These are phyloP conservation scores for Avicennia marina DNA, from an alignment of 257 asterid genomes.

Conservation along the genomic window DNA sequence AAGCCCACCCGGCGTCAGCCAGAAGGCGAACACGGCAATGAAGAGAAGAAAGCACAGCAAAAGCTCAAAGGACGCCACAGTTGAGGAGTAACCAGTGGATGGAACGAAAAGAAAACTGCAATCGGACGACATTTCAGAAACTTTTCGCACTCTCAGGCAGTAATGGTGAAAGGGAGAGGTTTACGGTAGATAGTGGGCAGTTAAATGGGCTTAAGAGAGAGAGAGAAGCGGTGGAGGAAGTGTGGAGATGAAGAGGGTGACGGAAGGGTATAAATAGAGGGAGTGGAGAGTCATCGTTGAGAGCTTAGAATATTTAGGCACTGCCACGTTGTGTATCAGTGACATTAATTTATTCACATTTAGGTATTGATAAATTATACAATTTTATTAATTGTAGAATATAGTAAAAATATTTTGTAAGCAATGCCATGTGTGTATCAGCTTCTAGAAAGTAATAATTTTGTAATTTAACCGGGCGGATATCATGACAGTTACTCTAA, in stretches of 20 bases:
- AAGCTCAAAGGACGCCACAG: conserved; percentile 26
- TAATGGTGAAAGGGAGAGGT: background rate
- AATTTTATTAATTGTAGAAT: too few species aligned
- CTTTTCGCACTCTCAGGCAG: too few species aligned
- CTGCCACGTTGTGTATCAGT: too few species aligned
- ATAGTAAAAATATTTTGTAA: too few species aligned
- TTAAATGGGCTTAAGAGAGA: background rate
- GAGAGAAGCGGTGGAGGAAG: background rate
- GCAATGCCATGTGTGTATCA: too few species aligned
- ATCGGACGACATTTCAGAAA: conserved; percentile 42
- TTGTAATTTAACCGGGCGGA: too few species aligned
- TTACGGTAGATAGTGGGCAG: background rate
- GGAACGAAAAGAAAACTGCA: conserved; percentile 34
- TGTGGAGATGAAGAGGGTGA: background rate
- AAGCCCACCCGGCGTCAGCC: conserved; percentile 77
- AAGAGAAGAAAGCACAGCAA: conserved; percentile 33
- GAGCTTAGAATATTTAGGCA: too few species aligned
- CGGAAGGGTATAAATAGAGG: background rate
- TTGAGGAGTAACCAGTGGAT: conserved; percentile 18
- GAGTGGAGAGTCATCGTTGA: too few species aligned
- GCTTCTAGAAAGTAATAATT: too few species aligned
- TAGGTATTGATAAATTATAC: too few species aligned
- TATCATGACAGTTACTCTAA: too few species aligned
- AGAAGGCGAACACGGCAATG: conserved; percentile 40
- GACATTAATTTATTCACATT: too few species aligned